Base-by-base conservation (phyloP, 2,329 filamentous ascomycete species). In the Stagonosporopsis vannaccii region DNA sequence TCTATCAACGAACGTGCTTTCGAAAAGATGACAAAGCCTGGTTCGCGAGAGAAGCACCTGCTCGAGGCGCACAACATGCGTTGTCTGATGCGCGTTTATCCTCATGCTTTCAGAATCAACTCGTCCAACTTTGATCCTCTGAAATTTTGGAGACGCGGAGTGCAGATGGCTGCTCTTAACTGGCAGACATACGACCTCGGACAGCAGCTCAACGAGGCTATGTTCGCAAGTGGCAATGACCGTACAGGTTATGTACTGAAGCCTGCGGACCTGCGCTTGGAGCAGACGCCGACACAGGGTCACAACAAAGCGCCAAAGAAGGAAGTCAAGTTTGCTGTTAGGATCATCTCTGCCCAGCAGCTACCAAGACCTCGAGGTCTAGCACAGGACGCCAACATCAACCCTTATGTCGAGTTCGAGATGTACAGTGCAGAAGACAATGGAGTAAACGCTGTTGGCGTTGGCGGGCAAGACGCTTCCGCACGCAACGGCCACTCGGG, bases 151-250 rank as follows among this genome's bases (percentile, higher is more conserved):
- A 88, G 94, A 47, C 88, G 92, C 39, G 95, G 95, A 28, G 95
- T 97, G 17, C 95, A 99, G 77, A 98, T 99, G 94, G 92, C 90
- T 13, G 95, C 95, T 0, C 82, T 98, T 60, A 99, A 99, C 78
- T 98, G 95, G 94, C 95, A 99, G 78, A 98, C 93, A 0, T 97
- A 96, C 70, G 95, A 98, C 72, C 83, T 96, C 17, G 92, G 93
- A 41, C 95, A 97, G 85, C 94, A 98, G 73, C 84, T 98, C 75
- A 98, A 98, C 74, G 90, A 95, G 65, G 95, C 95, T 70, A 98
- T 99, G 95, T 99, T 97, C 73, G 90, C 92, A 42, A 91, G 91
- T 55, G 91, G 92, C 39, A 88, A 85, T 12, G 95, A 97, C 77
- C 86, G 87, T 52, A 91, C 90, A 2, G 95, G 95, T 40, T 99